Conservation (phyloP, 495 filamentous ascomycete species). For the Mycothermus thermophilus region DNA sequence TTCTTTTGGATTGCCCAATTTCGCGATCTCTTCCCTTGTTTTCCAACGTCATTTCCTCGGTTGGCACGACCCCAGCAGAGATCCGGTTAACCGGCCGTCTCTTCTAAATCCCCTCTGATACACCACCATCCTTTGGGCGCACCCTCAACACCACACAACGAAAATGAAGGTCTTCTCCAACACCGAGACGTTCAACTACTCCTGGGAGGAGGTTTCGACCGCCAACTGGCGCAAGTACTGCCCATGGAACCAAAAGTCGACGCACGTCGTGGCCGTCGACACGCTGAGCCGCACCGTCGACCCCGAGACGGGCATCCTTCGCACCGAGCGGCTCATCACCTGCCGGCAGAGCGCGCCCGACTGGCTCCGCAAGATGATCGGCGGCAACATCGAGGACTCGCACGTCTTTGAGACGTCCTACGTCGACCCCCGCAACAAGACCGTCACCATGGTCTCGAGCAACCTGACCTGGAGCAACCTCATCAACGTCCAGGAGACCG, state of each 20-base stretch:
- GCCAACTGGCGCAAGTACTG: constrained; percentile 98
- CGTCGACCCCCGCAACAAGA: constrained; percentile 66
- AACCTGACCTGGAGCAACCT: constrained; percentile 87
- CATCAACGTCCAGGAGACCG: constrained; percentile 77
- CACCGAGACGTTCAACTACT: constrained; percentile 81
- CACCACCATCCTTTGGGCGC: too few species aligned
- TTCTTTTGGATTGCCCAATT: not conserved
- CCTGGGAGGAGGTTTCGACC: constrained; percentile 97
- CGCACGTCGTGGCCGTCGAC: constrained; percentile 89
- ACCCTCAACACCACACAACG: too few species aligned
- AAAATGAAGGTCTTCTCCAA: constrained; percentile 92
- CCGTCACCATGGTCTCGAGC: constrained; percentile 83
- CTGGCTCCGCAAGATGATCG: constrained; percentile 69
- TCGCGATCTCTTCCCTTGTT: constrained; percentile 2
- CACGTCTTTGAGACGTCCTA: constrained; percentile 92
- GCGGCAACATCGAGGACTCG: constrained; percentile 50
- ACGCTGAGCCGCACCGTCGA: constrained; percentile 76
- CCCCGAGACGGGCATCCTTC: constrained; percentile 69
- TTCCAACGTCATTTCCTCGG: too few species aligned
- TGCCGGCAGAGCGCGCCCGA: constrained; percentile 80
- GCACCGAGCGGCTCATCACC: constrained; percentile 92
- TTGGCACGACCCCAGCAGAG: constrained; percentile 14
- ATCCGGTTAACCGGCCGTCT: constrained; percentile 5
- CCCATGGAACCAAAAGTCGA: constrained; percentile 91
- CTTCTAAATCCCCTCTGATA: too few species aligned